Conservation (phyloP, 805 yeast species). For the Suhomyces sp. region DNA sequence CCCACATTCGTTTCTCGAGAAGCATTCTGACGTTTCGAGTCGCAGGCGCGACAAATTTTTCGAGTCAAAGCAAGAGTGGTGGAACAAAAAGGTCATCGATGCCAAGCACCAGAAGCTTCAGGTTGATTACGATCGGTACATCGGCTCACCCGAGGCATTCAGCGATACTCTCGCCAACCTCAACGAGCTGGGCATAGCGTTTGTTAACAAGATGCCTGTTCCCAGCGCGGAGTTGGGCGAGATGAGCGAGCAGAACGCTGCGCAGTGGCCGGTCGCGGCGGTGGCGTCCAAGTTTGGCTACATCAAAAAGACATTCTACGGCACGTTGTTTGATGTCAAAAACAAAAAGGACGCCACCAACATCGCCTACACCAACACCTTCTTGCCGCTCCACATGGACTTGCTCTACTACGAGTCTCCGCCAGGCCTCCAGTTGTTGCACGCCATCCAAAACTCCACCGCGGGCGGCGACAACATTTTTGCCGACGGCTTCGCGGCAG, state of each 20-base stretch:
- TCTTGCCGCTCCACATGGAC: conserved; percentile 76
- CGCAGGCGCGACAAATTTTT: conserved; percentile 37
- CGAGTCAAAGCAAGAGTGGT: conserved; percentile 30
- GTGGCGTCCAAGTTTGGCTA: conserved; percentile 59
- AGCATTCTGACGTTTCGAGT: conserved; percentile 32
- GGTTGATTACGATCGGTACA: conserved; percentile 38
- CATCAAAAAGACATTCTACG: conserved; percentile 68
- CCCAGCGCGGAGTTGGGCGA: conserved; percentile 23
- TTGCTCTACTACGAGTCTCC: conserved; percentile 74
- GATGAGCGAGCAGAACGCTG: conserved; percentile 42
- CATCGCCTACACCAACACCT: conserved; percentile 64
- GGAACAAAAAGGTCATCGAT: conserved; percentile 33
- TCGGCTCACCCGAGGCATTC: conserved; percentile 29
- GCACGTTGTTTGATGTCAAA: conserved; percentile 65
- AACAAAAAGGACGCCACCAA: conserved; percentile 51
- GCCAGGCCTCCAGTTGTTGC: conserved; percentile 73
- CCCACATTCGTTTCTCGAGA: conserved; percentile 44
- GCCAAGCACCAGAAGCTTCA: conserved; percentile 16
- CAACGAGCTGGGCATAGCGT: conserved; percentile 54
- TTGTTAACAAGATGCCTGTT: conserved; percentile 52
- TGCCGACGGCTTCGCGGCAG: conserved; percentile 69
- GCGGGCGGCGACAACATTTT: conserved; percentile 67
- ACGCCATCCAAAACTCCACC: conserved; percentile 53
- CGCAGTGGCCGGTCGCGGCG: conserved; percentile 37
- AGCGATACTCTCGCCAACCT: conserved; percentile 41